Base-by-base conservation (phyloP, 2,329 filamentous ascomycete species). In the Fusarium austroafricanum region DNA sequence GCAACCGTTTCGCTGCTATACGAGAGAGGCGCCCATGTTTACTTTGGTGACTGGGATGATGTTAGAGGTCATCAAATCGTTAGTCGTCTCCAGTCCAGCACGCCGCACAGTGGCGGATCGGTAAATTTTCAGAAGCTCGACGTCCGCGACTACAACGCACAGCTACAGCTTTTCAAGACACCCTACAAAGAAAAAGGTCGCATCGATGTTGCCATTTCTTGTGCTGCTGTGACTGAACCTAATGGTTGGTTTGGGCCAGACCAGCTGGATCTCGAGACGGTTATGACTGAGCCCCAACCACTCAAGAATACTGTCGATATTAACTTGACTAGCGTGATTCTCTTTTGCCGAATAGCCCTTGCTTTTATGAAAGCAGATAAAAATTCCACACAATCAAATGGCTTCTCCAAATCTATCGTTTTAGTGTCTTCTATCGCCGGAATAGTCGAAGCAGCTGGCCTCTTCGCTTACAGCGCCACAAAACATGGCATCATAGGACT, bases 381-480 rank as follows among this genome's bases (percentile, higher is more conserved):
- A 28, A 28, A 15, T 0, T 2, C 1, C 0, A 2, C 10, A 8
- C 2, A 31, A 7, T 9, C 17, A 18, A 28, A 5, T 1, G 37
- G 6, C 6, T 29, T 29, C 1, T 54, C 47, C 4, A 56, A 54
- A 20, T 54, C 54, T 4, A 42, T 56, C 0, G 37, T 56, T n/a
- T 17, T 56, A 1, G n/a, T 56, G 1, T 56, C 54, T 1, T 56
- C 54, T 2, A 35, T 56, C 2, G 54, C 54, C 17, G 54, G 47
- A 3, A 42, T 56, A 18, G 14, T 17, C 5, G 54, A 56, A 20
- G 47, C 26, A 2, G 20, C 54, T 1, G 54, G 54, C 2, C 47
- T 54, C 15, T 56, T 54, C 17, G 54, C 54, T 5, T 56, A 56
- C 11, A 54, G 54, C 9, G 28, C 54, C 2, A 20, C 37, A 17